These are phyloP conservation scores for Bassia scoparia DNA, from an alignment of 148 eudicot species.

Conservation along the genomic window DNA sequence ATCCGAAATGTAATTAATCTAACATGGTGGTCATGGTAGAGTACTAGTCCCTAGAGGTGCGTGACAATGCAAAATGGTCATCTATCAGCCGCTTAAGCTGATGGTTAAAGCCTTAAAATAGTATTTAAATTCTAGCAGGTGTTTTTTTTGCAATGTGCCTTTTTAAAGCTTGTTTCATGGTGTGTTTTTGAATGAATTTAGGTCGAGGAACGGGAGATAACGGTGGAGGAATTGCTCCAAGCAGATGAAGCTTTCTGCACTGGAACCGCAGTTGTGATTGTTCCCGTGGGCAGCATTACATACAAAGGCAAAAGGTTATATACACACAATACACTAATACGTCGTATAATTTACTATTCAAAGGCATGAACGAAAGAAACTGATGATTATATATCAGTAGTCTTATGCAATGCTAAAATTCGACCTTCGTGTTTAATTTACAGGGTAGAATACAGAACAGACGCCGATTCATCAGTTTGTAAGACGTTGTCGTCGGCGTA, in stretches of 20 bases:
- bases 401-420: background rate
- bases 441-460: slow-evolving; percentile 52
- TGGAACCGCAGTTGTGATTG: slow-evolving; percentile 71
- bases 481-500: slow-evolving; percentile 36
- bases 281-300: slow-evolving; percentile 67
- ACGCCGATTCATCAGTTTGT: slow-evolving; percentile 24
- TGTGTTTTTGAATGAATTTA: background rate
- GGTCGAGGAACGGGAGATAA: slow-evolving; percentile 67
- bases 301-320: slow-evolving; percentile 57
- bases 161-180: too few species aligned
- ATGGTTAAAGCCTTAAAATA: too few species aligned
- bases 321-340: background rate
- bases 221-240: slow-evolving; percentile 56
- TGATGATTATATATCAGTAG: background rate
- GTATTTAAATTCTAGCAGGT: too few species aligned
- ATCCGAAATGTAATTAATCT: too few species aligned
- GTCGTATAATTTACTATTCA: background rate
- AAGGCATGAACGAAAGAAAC: background rate
- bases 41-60: too few species aligned
- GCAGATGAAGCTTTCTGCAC: slow-evolving; percentile 90
- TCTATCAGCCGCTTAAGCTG: too few species aligned
- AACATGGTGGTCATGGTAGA: too few species aligned
- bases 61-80: too few species aligned
- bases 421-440: background rate
- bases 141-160: too few species aligned